Evolutionary conservation across 805 yeast species (phyloP).

Genomic region (Starmerella floricola): DNA sequence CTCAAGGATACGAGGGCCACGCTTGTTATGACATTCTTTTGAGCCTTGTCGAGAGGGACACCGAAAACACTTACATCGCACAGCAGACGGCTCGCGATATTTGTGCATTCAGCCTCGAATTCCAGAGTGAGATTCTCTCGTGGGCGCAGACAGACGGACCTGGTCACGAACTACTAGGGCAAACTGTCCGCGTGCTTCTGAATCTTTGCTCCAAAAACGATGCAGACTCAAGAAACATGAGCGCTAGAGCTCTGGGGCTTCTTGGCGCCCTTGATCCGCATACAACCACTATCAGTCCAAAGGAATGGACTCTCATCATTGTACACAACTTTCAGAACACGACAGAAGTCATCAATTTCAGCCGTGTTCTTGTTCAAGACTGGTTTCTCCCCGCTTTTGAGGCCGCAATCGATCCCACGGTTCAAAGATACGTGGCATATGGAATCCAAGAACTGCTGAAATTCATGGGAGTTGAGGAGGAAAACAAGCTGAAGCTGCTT

Average conservation of each 20-base stretch:
- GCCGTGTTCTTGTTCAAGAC: slow-evolving; percentile 51
- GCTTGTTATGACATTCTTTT: slow-evolving; percentile 11
- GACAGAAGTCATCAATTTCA: slow-evolving; percentile 51
- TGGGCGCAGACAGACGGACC: slow-evolving; percentile 11
- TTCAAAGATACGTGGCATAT: slow-evolving; percentile 72
- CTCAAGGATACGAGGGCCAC: not conserved
- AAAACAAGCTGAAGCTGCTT: slow-evolving; percentile 1
- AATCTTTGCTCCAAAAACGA: slow-evolving; percentile 23
- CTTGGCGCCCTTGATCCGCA: slow-evolving; percentile 68
- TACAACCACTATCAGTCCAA: slow-evolving; percentile 36
- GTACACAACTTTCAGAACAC: slow-evolving; percentile 51
- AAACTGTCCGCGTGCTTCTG: slow-evolving; percentile 24
- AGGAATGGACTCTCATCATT: slow-evolving; percentile 37
- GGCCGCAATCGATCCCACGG: slow-evolving; percentile 78
- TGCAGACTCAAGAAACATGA: slow-evolving; percentile 38
- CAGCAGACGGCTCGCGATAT: slow-evolving; percentile 21
- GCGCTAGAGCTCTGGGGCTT: slow-evolving; percentile 59
- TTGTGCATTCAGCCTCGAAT: slow-evolving; percentile 12
- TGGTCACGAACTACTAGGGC: slow-evolving; percentile 19
- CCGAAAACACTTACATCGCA: slow-evolving; percentile 18
- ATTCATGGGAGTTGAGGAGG: slow-evolving; percentile 28
- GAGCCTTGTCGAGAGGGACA: slow-evolving; percentile 17
- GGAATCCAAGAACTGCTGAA: slow-evolving; percentile 79
- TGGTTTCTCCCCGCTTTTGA: slow-evolving; percentile 73
- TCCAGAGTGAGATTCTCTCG: slow-evolving; percentile 7